Percentiles rank a stretch among this genome's conserved stretches.
Conservation (phyloP, 1,139 yeast genomes). For the Kurtzmaniella quercitrusa region DNA sequence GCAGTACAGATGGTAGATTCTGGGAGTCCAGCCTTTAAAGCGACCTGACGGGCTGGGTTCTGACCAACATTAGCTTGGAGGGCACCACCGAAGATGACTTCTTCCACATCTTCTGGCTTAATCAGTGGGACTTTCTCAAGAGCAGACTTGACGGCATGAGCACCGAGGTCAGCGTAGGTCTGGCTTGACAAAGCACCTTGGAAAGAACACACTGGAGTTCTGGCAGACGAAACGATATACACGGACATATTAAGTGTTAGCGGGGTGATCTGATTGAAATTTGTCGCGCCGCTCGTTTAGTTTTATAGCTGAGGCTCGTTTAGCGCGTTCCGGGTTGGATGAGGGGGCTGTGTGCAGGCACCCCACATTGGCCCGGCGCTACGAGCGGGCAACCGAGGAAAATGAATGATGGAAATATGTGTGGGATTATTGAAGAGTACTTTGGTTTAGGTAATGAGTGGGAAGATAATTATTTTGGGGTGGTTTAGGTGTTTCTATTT, state of each 20-base stretch:
- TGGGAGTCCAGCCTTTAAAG: constrained; percentile 81
- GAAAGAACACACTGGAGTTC: constrained; percentile 95
- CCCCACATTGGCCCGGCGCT: not conserved
- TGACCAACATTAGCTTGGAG: constrained; percentile 93
- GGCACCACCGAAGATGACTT: constrained; percentile 89
- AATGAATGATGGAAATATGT: not conserved
- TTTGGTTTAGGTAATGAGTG: not conserved
- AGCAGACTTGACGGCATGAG: constrained; percentile 88
- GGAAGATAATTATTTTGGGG: not conserved
- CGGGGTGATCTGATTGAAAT: not conserved
- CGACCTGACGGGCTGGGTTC: constrained; percentile 98
- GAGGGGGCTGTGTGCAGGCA: not conserved
- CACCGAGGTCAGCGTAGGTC: constrained; percentile 80
- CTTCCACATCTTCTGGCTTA: constrained; percentile 77
- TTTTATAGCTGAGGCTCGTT: not conserved
- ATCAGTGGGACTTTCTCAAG: constrained; percentile 78
- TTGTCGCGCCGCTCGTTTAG: not conserved
- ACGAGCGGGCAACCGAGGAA: not conserved
- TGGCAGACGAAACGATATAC: constrained; percentile 83
- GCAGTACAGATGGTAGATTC: constrained; percentile 80
- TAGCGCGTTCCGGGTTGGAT: not conserved
- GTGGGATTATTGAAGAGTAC: not conserved
- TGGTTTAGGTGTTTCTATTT: not conserved
- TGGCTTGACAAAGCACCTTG: constrained; percentile 78
- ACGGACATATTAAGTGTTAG: constrained; percentile 39